These are phyloP conservation scores for Cladophialophora bantiana DNA, from an alignment of 2,329 filamentous ascomycete genomes.

Conservation along the genomic window DNA sequence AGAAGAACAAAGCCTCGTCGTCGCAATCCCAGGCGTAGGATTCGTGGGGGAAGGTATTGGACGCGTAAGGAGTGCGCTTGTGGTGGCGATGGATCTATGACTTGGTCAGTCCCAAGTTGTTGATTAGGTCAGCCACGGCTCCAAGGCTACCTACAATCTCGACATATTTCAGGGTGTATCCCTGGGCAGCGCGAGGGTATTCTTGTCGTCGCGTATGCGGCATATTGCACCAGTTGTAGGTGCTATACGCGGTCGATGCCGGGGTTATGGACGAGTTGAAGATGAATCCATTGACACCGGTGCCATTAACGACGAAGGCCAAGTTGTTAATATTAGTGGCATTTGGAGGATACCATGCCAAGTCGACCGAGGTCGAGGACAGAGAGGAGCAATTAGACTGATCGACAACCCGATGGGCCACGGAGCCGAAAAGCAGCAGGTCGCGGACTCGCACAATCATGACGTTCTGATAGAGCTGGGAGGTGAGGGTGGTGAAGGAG, in stretches of 20 bases:
- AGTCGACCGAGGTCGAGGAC: slow-evolving; percentile 44
- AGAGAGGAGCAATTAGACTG: slow-evolving; percentile 21
- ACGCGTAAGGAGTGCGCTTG: slow-evolving; percentile 80
- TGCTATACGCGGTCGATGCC: slow-evolving; percentile 60
- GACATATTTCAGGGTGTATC: slow-evolving; percentile 75
- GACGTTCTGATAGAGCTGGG: slow-evolving; percentile 20
- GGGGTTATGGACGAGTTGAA: slow-evolving; percentile 72
- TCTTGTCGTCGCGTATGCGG: slow-evolving; percentile 75
- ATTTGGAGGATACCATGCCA: slow-evolving; percentile 66
- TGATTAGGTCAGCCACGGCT: not conserved
- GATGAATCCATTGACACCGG: slow-evolving; percentile 75
- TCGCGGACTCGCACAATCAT: slow-evolving; percentile 25
- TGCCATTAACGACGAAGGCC: slow-evolving; percentile 61
- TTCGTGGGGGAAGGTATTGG: slow-evolving; percentile 78
- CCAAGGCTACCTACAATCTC: slow-evolving; percentile 64
- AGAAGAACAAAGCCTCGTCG: slow-evolving; percentile 73
- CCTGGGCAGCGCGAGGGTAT: slow-evolving; percentile 63
- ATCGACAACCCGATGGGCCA: slow-evolving; percentile 10
- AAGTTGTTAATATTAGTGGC: slow-evolving; percentile 68
- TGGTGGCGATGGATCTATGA: slow-evolving; percentile 78
- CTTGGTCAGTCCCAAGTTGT: not conserved
- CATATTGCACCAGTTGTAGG: slow-evolving; percentile 88
- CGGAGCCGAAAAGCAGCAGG: slow-evolving; percentile 15
- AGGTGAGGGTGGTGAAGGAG: slow-evolving; percentile 20
- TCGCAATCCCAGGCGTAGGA: slow-evolving; percentile 75